phyloP scores from a whole-genome alignment of 768 basidiomycete species.

The Strobilomyces confusus region DNA sequence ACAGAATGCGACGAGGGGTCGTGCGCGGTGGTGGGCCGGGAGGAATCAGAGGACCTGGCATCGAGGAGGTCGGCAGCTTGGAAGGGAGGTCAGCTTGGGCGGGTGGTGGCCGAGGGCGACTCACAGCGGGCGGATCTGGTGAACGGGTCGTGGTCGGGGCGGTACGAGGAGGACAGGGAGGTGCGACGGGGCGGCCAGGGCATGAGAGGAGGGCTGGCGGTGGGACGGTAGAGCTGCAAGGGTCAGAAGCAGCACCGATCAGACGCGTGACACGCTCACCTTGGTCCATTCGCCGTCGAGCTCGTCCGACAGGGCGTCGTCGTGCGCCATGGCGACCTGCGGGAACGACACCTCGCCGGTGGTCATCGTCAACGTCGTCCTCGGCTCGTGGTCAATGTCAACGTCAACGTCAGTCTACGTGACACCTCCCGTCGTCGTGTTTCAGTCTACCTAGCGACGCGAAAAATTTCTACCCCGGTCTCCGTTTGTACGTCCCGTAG shows the following conservation, averaged over 20 bases:
- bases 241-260: conserved; percentile 17
- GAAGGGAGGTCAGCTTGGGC: neutral
- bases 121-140: too few species aligned
- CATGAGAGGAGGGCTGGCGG: conserved; percentile 15
- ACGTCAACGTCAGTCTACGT: conserved; percentile 6
- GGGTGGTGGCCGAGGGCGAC: too few species aligned
- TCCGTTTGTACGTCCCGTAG: conserved; percentile 43
- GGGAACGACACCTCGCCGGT: conserved; percentile 3
- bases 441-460: too few species aligned
- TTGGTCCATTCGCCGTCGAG: conserved; percentile 22
- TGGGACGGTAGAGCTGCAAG: conserved; percentile 12
- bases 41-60: conserved; percentile 10
- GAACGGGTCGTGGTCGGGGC: too few species aligned
- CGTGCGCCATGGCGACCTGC: neutral
- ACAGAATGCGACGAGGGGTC: conserved; percentile 9
- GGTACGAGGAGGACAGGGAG: too few species aligned
- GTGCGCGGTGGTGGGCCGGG: conserved; percentile 12
- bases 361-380: conserved; percentile 10
- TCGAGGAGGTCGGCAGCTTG: conserved; percentile 23
- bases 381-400: too few species aligned
- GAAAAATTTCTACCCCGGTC: too few species aligned
- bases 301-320: conserved; percentile 3
- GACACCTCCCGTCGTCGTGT: too few species aligned
- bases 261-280: conserved; percentile 16
- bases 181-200: conserved; percentile 23